phyloP scores from a whole-genome alignment of 1,139 yeast species.

The Lodderomyces margitis region DNA sequence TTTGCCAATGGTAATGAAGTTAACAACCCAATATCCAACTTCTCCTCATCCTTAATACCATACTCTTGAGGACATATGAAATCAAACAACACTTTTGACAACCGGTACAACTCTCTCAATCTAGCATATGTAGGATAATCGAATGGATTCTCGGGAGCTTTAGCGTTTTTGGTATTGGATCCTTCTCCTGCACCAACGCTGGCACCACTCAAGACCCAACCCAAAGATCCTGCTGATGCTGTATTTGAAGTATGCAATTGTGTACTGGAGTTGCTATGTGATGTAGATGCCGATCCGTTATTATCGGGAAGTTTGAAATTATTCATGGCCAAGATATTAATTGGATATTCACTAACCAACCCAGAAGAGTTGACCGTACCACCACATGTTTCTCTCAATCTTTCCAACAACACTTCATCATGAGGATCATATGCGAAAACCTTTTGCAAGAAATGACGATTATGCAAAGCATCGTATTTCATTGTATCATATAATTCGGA shows the following conservation, averaged over 20 bases:
- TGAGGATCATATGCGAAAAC: conserved; percentile 73
- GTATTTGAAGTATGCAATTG: conserved; percentile 26
- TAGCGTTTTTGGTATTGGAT: conserved; percentile 1
- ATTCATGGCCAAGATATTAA: conserved; percentile 73
- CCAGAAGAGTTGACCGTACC: conserved; percentile 59
- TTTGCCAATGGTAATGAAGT: conserved; percentile 93
- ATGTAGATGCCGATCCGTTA: conserved; percentile 9
- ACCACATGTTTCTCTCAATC: conserved; percentile 41
- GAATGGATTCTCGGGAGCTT: conserved; percentile 52
- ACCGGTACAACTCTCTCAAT: conserved; percentile 80
- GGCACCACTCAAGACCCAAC: conserved; percentile 69
- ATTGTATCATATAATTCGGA: conserved; percentile 96
- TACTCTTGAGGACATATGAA: conserved; percentile 98
- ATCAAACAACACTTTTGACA: conserved; percentile 92
- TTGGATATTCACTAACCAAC: conserved; percentile 76
- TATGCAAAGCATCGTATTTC: conserved; percentile 97
- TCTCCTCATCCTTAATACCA: conserved; percentile 94
- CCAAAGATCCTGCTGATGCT: conserved; percentile 64
- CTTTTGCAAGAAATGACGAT: conserved; percentile 80
- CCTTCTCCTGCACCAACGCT: conserved; percentile 12
- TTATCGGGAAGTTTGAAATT: conserved; percentile 56
- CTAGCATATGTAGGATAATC: conserved; percentile 79
- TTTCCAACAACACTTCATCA: conserved; percentile 41
- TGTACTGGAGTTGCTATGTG: conserved; percentile 27
- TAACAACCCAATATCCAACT: conserved; percentile 89